These are phyloP conservation scores for Lipomyces sp. DNA, from an alignment of 805 yeast genomes.

Conservation along the genomic window DNA sequence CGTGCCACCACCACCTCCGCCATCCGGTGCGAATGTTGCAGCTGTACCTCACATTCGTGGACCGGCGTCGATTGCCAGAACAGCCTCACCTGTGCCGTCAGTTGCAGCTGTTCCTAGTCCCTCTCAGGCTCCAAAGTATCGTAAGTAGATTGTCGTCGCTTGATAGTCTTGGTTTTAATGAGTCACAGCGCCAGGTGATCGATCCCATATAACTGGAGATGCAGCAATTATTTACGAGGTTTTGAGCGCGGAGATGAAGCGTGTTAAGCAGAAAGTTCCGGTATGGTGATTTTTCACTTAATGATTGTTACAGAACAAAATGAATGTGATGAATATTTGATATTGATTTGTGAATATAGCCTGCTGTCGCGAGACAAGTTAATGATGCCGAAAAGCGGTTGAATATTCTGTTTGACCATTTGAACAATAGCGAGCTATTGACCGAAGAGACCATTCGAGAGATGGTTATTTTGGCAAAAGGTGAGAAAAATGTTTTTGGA, in stretches of 20 bases:
- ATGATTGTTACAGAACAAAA: not conserved
- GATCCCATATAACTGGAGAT: conserved; percentile 65
- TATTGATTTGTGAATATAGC: conserved; percentile 37
- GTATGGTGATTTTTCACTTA: conserved; percentile 43
- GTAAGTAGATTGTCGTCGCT: conserved; percentile 38
- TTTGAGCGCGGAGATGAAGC: conserved; percentile 59
- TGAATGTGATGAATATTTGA: not conserved
- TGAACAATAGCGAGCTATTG: conserved; percentile 72
- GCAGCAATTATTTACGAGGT: conserved; percentile 63
- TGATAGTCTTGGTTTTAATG: conserved; percentile 39
- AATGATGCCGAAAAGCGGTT: conserved; percentile 83
- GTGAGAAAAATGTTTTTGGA: not conserved
- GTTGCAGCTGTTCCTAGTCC: conserved; percentile 42
- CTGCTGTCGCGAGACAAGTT: conserved; percentile 66
- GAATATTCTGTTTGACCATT: conserved; percentile 72
- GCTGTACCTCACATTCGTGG: conserved; percentile 38
- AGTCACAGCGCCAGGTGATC: conserved; percentile 59
- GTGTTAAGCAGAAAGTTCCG: conserved; percentile 75
- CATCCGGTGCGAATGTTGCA: conserved; percentile 43
- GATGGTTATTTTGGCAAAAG: conserved; percentile 56
- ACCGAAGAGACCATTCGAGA: conserved; percentile 59
- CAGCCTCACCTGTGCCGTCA: conserved; percentile 40
- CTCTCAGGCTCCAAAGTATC: conserved; percentile 43
- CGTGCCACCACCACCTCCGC: conserved; percentile 29
- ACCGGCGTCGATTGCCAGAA: conserved; percentile 32